These are phyloP conservation scores for Fusarium globosum DNA, from an alignment of 2,329 filamentous ascomycete species.

Conservation along the genomic window DNA sequence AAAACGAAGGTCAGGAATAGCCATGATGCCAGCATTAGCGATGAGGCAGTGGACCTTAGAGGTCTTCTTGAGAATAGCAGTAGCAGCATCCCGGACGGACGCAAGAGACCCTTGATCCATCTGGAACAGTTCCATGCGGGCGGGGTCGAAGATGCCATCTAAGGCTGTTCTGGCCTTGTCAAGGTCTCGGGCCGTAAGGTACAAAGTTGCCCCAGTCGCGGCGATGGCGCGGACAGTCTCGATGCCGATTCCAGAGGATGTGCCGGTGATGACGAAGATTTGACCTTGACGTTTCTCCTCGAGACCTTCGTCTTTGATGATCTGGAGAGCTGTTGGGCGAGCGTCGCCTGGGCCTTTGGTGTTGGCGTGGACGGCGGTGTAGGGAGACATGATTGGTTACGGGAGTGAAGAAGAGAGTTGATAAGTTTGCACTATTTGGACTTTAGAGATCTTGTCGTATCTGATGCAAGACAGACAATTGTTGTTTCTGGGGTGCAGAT, in stretches of 20 bases:
- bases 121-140: conserved; percentile 20
- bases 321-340: conserved; percentile 53
- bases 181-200: conserved; percentile 32
- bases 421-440: fast-evolving
- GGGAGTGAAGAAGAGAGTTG: fast-evolving
- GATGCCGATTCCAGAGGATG: conserved; percentile 56
- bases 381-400: background rate
- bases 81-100: conserved; percentile 38
- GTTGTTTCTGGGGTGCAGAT: no score
- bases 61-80: conserved; percentile 16
- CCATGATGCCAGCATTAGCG: conserved; percentile 42
- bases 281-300: conserved; percentile 48
- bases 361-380: background rate
- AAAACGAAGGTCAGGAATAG: conserved; percentile 9
- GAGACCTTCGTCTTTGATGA: conserved; percentile 51
- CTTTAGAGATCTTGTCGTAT: fast-evolving
- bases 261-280: conserved; percentile 56
- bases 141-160: background rate
- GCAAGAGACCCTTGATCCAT: conserved; percentile 40
- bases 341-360: conserved; percentile 44
- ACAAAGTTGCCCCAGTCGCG: conserved; percentile 47
- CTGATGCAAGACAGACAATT: fast-evolving
- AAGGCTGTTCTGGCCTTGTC: conserved; percentile 23
- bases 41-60: conserved; percentile 36
- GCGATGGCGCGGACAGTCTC: conserved; percentile 57